These are phyloP conservation scores for Malassezia obtusa DNA, from an alignment of 1,284 basidiomycete genomes.

Conservation along the genomic window DNA sequence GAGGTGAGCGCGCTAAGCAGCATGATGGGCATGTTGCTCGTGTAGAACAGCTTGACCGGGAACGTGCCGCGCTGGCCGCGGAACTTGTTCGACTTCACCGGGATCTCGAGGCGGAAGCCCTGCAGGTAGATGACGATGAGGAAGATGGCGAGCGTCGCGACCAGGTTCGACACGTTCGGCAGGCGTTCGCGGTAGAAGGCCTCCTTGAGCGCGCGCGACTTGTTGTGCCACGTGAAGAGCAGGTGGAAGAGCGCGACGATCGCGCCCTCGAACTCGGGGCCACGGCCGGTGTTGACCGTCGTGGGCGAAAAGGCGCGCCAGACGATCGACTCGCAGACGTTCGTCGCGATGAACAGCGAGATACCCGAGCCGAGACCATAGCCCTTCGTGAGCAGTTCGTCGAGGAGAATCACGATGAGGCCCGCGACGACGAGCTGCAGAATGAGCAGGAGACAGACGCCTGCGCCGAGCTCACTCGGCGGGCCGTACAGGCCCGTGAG, in stretches of 20 bases:
- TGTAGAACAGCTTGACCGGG: constrained; percentile 98
- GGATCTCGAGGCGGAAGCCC: constrained; percentile 97
- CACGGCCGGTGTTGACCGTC: constrained; percentile 93
- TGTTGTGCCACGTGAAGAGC: constrained; percentile 96
- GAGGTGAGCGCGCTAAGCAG: constrained; percentile 84
- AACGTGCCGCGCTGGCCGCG: constrained; percentile 87
- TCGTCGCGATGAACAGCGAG: constrained; percentile 97
- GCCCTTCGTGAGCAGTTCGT: constrained; percentile 96
- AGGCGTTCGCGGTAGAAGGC: constrained; percentile 95
- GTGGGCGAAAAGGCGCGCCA: constrained; percentile 99
- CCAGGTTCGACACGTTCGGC: constrained; percentile 94
- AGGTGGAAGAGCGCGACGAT: constrained; percentile 94
- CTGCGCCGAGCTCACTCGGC: constrained; percentile 84
- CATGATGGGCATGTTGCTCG: constrained; percentile 99
- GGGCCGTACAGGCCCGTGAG: constrained; percentile 92
- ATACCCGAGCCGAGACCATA: constrained; percentile 98
- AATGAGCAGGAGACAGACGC: constrained; percentile 86
- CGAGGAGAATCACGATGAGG: constrained; percentile 93
- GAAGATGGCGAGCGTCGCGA: constrained; percentile 84
- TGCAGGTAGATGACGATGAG: constrained; percentile 94
- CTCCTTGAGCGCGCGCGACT: constrained; percentile 88
- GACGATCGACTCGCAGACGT: constrained; percentile 97
- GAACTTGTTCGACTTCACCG: constrained; percentile 92
- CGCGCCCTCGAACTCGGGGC: constrained; percentile 95
- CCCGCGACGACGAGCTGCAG: constrained; percentile 88